phyloP scores from a whole-genome alignment of 331 rosid genomes.

The Pyrus hybrid region DNA sequence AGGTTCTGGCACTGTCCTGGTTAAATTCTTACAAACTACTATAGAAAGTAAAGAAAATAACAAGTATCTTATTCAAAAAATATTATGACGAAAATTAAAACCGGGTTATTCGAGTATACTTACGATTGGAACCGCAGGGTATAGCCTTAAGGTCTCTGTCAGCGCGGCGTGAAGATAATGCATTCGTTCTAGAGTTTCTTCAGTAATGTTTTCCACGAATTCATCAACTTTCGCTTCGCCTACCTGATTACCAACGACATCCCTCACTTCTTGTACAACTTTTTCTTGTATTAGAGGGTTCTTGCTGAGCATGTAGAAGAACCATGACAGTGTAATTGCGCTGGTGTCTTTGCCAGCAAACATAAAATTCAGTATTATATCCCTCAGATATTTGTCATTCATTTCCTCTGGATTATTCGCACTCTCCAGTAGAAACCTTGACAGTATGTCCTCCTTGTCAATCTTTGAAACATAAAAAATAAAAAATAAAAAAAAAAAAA shows the following conservation, averaged over 20 bases:
- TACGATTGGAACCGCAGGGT: constrained; percentile 55
- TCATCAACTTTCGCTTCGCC: constrained; percentile 29
- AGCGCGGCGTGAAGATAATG: constrained; percentile 67
- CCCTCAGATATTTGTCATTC: constrained; percentile 59
- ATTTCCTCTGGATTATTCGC: constrained; percentile 44
- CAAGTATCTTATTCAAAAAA: not conserved
- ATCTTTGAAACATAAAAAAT: constrained; percentile 19
- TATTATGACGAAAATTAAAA: not conserved
- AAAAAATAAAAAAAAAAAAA: no score
- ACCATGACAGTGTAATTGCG: constrained; percentile 79
- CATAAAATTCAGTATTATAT: constrained; percentile 67
- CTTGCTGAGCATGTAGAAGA: constrained; percentile 71
- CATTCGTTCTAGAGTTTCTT: constrained; percentile 46
- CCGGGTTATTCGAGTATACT: constrained; percentile 4
- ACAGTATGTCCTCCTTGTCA: constrained; percentile 70
- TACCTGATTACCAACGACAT: constrained; percentile 24
- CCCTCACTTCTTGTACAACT: constrained; percentile 56
- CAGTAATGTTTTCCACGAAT: constrained; percentile 36
- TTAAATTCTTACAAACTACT: not conserved
- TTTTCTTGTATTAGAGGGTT: constrained; percentile 66
- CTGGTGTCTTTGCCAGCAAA: constrained; percentile 73
- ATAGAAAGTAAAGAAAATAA: no score
- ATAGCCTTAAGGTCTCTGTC: constrained; percentile 59
- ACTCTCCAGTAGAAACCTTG: constrained; percentile 66
- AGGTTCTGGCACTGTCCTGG: not conserved